Evolutionary conservation across 1,139 yeast species (phyloP), one percentile per base, ranked within the genome.

Genomic region (Kodamaea sp.): DNA sequence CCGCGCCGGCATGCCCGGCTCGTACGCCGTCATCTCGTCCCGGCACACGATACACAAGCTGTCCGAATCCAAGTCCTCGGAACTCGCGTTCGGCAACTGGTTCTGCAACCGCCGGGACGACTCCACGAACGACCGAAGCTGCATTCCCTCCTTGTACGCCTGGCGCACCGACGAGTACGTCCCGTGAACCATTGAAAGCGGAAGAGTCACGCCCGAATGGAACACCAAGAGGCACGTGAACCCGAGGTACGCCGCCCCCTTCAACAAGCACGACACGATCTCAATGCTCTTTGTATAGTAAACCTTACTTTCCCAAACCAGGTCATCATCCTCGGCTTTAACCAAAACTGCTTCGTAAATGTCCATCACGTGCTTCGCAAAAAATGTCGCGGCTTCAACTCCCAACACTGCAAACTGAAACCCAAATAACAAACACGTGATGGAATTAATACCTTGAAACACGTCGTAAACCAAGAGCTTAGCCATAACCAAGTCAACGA

Each of bases 41-140:
- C 95, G 77, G 59, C 96, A 88, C 31, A 88, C 83, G 43, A 85
- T 85, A 61, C 96, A 88, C 28, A 84, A 65, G 43, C 73, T 75
- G 46, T 81, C 78, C 31, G 78, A 78, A 8, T 63, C 70, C 45
- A 90, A 66, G 40, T 89, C 75, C 25, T 62, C 67, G 4, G 80
- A n/a, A n/a, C n/a, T 73, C 2, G 84, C 85, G 39, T 79, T 74
- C 5, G 75, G 75, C 39, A 92, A 66, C 46, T 76, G 80, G 29
- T 72, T 66, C 46, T 85, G 89, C 55, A 92, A 67, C 48, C 81
- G 77, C 36, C 76, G 77, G 6, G 86, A 67, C 10, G 89, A 84
- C 44, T 74, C 75, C 37, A 81, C 64, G 50, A 78, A 80, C 37
- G 75, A 71, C 43, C 70, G 48, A 34, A 86, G 69, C 43, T 77